Conservation (phyloP, 345 rosid genomes). For the Gossypium australe region DNA sequence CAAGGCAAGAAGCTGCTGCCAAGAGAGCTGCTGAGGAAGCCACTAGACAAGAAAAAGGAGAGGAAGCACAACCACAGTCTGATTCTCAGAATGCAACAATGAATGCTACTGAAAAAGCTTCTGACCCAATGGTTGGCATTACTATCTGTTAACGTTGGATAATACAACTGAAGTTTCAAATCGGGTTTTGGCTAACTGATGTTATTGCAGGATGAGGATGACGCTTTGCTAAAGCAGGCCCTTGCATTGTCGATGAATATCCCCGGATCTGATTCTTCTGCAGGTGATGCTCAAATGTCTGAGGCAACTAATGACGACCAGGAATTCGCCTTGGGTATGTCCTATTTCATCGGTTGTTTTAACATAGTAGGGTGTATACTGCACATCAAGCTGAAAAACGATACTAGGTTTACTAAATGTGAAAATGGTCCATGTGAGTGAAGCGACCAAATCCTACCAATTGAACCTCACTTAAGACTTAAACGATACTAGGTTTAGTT, state of each 20-base stretch:
- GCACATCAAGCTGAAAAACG: not conserved
- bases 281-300: constrained; percentile 57
- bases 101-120: constrained; percentile 33
- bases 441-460: not conserved
- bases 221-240: constrained; percentile 54
- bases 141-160: not conserved
- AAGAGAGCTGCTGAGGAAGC: constrained; percentile 70
- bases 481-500: not conserved
- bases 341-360: not conserved
- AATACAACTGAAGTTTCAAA: not conserved
- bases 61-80: constrained; percentile 40
- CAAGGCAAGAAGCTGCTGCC: constrained; percentile 87
- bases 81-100: constrained; percentile 34
- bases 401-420: no score
- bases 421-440: not conserved
- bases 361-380: not conserved
- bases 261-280: constrained; percentile 27
- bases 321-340: constrained; percentile 70
- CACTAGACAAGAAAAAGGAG: constrained; percentile 47
- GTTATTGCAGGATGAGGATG: constrained; percentile 47
- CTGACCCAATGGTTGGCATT: constrained; percentile 53
- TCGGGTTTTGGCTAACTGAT: constrained; percentile 7
- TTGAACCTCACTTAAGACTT: not conserved
- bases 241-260: constrained; percentile 52
- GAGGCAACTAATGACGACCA: constrained; percentile 53